Base-by-base conservation (phyloP, 2,329 filamentous ascomycete genomes). In the Ramularia endophylla region DNA sequence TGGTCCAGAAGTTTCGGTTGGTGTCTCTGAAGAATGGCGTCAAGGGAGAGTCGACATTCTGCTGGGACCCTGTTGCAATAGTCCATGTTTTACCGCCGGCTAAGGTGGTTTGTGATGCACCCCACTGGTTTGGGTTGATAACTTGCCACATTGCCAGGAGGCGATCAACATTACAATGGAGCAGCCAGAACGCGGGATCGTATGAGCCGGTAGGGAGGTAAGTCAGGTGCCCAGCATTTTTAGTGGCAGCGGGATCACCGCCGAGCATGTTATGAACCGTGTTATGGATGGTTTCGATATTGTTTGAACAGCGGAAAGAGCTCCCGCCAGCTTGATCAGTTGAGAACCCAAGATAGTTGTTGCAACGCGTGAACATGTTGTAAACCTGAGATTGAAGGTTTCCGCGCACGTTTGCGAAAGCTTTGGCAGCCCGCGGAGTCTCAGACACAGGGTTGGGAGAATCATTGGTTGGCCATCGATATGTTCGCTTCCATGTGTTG, bases 101-200 rank as follows among this genome's bases (percentile, higher is more conserved):
- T 38, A 39, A 48, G 46, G 17, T 46, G 3, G 66, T 52, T 46
- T 77, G 73, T 1, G 80, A 73, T n/a, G 70, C 65, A 8, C 87
- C 74, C 66, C 80, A 90, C 20, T 75, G 75, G 17, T 77, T 66
- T 0, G 83, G 83, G 52, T 92, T 76, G 15, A 90, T 63, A 1
- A 74, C 70, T 65, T 92, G 85, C 85, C 85, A 94, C 49, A 94
- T 74, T 18, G 85, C 78, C 50, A 87, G 78, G 27, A 85, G 63
- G 5, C 87, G 78, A 57, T 94, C 87, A 7, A 87, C 75, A 62
- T 85, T 88, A 51, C 40, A 41, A 55, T 90, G 86, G 55, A 90
- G 85, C 5, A 90, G 65, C 64, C 82, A 85, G 64, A 90, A 89
- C 12, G 85, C 66, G 0, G 87, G 86, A 56, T 94, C 87, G 58